Evolutionary conservation across 2,329 filamentous ascomycete species (phyloP).

Genomic region (Rhinocladiella similis): DNA sequence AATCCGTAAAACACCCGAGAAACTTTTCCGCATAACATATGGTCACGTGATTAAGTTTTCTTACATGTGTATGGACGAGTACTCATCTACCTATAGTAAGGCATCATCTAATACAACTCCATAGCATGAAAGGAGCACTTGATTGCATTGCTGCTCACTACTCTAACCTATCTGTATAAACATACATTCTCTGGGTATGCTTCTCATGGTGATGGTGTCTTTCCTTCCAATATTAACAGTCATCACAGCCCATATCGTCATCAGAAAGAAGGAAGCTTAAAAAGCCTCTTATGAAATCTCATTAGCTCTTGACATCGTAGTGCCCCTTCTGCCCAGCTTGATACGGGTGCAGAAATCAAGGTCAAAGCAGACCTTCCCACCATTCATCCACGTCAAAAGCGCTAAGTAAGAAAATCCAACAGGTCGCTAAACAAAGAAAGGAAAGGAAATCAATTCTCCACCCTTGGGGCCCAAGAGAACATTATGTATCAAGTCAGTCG

Average conservation of each 20-base stretch:
- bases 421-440: not conserved
- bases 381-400: not conserved
- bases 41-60: too few species aligned
- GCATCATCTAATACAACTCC: too few species aligned
- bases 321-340: not conserved
- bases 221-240: constrained; percentile 15
- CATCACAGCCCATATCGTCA: constrained; percentile 26
- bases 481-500: constrained; percentile 5
- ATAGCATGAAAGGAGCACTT: not conserved
- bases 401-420: not conserved
- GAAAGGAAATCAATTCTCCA: constrained; percentile 6
- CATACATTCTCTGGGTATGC: not conserved
- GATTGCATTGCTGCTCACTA: constrained; percentile 25
- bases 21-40: too few species aligned
- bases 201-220: constrained; percentile 2
- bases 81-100: too few species aligned
- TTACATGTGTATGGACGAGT: too few species aligned
- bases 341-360: too few species aligned
- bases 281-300: constrained; percentile 13
- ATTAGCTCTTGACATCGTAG: constrained; percentile 26
- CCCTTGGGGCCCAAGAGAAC: not conserved
- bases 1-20: too few species aligned
- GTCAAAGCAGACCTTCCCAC: too few species aligned
- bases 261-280: constrained; percentile 13
- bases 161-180: constrained; percentile 12